A percentile compares a stretch with the other conserved stretches of the same genome.
Evolutionary conservation across 2,329 filamentous ascomycete species (phyloP).

Genomic region (Ophiocordyceps australis): DNA sequence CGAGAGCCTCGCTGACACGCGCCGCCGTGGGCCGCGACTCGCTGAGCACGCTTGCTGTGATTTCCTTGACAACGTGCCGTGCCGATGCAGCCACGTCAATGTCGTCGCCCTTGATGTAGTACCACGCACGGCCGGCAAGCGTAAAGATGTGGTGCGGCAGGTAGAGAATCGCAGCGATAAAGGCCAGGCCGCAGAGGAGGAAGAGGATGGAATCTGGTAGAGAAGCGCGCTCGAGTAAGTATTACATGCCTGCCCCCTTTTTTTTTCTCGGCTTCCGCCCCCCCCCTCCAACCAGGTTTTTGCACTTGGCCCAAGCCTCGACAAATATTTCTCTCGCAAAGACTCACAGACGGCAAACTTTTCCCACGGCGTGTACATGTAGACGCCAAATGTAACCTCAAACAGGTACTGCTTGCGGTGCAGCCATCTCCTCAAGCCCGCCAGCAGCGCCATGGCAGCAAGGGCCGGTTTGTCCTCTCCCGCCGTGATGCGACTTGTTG

Average conservation of each 20-base stretch:
- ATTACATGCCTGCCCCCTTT: too few species aligned
- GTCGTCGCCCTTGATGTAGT: slow-evolving; percentile 81
- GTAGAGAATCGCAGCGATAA: slow-evolving; percentile 79
- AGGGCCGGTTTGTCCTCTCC: neutral
- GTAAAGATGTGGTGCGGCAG: slow-evolving; percentile 79
- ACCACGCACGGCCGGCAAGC: slow-evolving; percentile 73
- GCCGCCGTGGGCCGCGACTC: slow-evolving; percentile 5
- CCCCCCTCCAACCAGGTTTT: too few species aligned
- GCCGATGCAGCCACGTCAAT: slow-evolving; percentile 23
- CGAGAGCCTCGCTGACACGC: slow-evolving; percentile 7
- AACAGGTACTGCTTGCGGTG: slow-evolving; percentile 95
- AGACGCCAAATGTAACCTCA: slow-evolving; percentile 89
- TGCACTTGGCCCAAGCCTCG: too few species aligned
- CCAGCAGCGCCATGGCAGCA: slow-evolving; percentile 18
- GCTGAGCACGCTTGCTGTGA: slow-evolving; percentile 11
- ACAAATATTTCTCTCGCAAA: too few species aligned
- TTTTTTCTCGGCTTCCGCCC: too few species aligned
- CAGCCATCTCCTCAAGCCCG: slow-evolving; percentile 61
- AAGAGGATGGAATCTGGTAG: slow-evolving; percentile 90
- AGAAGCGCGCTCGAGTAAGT: too few species aligned
- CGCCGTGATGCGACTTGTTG: too few species aligned
- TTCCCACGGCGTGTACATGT: slow-evolving; percentile 93
- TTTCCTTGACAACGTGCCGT: slow-evolving; percentile 13
- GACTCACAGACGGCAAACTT: slow-evolving; percentile 90
- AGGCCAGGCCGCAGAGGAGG: slow-evolving; percentile 69